Conservation (phyloP, 108 stramenopile genomes). For the Cyclotella atomus region DNA sequence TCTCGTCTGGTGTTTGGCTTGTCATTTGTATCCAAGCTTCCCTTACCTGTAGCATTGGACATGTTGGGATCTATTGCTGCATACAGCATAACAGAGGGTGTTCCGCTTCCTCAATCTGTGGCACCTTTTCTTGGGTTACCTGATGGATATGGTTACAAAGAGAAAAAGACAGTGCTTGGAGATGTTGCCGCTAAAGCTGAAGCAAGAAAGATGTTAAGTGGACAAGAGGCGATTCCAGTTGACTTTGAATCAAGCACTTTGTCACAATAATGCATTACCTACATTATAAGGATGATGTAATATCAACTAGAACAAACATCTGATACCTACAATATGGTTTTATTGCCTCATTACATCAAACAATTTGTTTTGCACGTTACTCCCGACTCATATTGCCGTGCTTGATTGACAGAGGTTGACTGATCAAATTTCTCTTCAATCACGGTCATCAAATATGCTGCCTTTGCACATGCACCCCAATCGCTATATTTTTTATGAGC, state of each 20-base stretch:
- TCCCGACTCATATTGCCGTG: no score
- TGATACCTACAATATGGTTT: no score
- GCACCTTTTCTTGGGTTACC: constrained; percentile 81
- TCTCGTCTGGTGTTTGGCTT: constrained; percentile 88
- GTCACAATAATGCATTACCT: no score
- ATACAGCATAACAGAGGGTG: constrained; percentile 60
- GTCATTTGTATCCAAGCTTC: constrained; percentile 79
- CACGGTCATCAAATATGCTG: neutral
- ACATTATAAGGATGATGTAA: no score
- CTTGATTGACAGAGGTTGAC: no score
- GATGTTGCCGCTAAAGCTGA: constrained; percentile 77
- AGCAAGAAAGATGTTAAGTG: constrained; percentile 70
- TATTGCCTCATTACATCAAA: no score
- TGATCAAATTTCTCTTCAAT: neutral
- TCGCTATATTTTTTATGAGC: constrained; percentile 15
- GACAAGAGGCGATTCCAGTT: constrained; percentile 59
- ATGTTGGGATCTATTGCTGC: constrained; percentile 65
- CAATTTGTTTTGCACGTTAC: no score
- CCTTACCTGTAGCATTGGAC: constrained; percentile 69
- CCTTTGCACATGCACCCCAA: constrained; percentile 26
- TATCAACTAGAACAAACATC: no score
- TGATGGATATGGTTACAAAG: constrained; percentile 69
- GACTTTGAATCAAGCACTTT: no score
- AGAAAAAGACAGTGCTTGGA: constrained; percentile 48
- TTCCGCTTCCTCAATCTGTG: constrained; percentile 77